Conservation (phyloP, 768 basidiomycete species). For the Lentinula edodes region DNA sequence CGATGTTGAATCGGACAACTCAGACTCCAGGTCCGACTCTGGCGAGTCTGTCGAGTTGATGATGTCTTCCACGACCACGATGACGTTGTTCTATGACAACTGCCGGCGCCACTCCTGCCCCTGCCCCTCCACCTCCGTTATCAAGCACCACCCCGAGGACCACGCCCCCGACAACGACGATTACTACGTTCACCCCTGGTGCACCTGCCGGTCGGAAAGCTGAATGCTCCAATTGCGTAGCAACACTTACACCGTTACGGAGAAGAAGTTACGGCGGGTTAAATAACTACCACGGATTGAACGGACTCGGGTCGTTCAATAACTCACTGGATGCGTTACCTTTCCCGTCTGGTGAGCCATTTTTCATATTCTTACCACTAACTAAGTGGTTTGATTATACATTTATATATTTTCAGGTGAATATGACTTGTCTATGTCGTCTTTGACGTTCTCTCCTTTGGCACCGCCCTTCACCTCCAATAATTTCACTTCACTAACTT, state of each 20-base stretch:
- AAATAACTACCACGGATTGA: neutral
- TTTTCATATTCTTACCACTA: too few relatives aligned
- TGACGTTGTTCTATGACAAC: neutral
- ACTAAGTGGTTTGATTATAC: too few relatives aligned
- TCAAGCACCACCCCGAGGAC: too few relatives aligned
- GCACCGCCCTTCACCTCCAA: neutral
- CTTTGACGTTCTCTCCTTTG: slow-evolving; percentile 6
- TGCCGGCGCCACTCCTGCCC: neutral
- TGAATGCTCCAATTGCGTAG: slow-evolving; percentile 85
- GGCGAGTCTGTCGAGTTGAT: slow-evolving; percentile 5
- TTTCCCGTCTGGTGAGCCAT: slow-evolving; percentile 28
- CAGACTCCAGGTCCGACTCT: neutral
- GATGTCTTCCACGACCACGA: too few relatives aligned
- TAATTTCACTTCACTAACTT: slow-evolving; percentile 4
- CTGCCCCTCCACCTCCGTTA: too few relatives aligned
- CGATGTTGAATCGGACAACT: neutral
- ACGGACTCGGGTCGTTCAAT: neutral
- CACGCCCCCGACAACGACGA: neutral
- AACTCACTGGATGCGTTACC: slow-evolving; percentile 44
- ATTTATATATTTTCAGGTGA: slow-evolving; percentile 12
- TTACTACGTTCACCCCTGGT: slow-evolving; percentile 21
- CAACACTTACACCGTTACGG: slow-evolving; percentile 87
- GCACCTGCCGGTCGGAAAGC: slow-evolving; percentile 63
- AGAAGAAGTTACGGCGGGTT: slow-evolving; percentile 43
- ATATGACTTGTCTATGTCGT: slow-evolving; percentile 9